These are phyloP conservation scores for Davidsoniella eucalypti DNA, from an alignment of 2,329 filamentous ascomycete genomes.

Conservation along the genomic window DNA sequence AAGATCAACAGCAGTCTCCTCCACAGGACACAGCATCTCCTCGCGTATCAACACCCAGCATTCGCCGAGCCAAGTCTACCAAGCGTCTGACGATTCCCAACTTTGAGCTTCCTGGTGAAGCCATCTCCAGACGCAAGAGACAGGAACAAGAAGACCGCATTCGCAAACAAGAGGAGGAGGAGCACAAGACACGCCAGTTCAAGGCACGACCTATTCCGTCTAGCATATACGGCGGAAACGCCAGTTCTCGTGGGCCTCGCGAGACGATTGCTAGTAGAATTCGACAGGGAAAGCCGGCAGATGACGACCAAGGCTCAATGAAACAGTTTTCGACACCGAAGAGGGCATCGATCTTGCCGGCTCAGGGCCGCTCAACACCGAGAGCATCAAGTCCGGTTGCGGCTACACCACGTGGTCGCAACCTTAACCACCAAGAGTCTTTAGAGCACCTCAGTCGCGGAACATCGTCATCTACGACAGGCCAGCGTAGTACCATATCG, in stretches of 20 bases:
- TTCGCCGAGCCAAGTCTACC: conserved; percentile 30
- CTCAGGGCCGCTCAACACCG: conserved; percentile 9
- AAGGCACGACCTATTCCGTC: conserved; percentile 41
- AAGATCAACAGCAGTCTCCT: conserved; percentile 18
- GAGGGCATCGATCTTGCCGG: conserved; percentile 13
- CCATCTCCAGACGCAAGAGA: conserved; percentile 37
- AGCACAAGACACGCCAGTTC: conserved; percentile 43
- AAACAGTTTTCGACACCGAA: conserved; percentile 12
- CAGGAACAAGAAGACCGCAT: conserved; percentile 39
- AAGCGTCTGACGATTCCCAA: conserved; percentile 36
- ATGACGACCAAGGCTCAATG: conserved; percentile 15
- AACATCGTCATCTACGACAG: conserved; percentile 30
- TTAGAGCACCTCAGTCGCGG: conserved; percentile 20
- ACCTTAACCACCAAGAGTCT: conserved; percentile 4
- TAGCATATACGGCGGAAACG: conserved; percentile 24
- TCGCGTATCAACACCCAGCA: not conserved
- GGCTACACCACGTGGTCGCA: conserved; percentile 12
- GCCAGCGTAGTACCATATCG: conserved; percentile 32
- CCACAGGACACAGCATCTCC: conserved; percentile 23
- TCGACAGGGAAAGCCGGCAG: conserved; percentile 29
- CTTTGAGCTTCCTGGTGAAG: conserved; percentile 49
- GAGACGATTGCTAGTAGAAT: conserved; percentile 42
- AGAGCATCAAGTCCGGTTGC: conserved; percentile 1
- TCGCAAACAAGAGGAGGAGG: conserved; percentile 41
- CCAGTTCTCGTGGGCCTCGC: conserved; percentile 26